phyloP scores from a whole-genome alignment of 2,329 filamentous ascomycete genomes.

The Neurospora sp. region DNA sequence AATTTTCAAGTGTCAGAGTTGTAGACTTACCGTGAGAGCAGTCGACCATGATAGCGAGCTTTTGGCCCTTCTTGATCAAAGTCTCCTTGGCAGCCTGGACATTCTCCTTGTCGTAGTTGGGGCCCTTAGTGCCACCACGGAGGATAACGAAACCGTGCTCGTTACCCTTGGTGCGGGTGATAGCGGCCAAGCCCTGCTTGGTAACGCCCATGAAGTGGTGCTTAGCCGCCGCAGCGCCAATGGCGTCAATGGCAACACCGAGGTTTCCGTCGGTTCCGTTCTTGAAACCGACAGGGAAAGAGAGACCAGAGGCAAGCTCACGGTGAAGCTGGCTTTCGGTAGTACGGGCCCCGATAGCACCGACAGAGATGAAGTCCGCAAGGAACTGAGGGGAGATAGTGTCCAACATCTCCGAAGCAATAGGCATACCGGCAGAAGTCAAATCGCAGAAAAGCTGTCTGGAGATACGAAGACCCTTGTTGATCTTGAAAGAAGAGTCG shows the following conservation, averaged over 20 bases:
- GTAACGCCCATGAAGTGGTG: conserved; percentile 99
- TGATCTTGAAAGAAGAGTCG: conserved; percentile 95
- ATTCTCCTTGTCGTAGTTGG: conserved; percentile 85
- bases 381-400: conserved; percentile 98
- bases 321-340: conserved; percentile 96
- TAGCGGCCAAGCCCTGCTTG: conserved; percentile 91
- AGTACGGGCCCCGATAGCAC: conserved; percentile 89
- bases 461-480: conserved; percentile 92
- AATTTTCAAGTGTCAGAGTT: neutral
- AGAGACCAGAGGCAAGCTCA: conserved; percentile 87
- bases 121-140: conserved; percentile 80
- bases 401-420: conserved; percentile 96
- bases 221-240: conserved; percentile 72
- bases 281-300: conserved; percentile 98
- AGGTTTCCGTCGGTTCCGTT: conserved; percentile 94
- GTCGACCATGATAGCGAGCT: conserved; percentile 91
- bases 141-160: conserved; percentile 97
- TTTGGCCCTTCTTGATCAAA: conserved; percentile 72
- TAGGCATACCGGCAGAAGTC: conserved; percentile 79
- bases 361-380: conserved; percentile 88
- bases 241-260: conserved; percentile 88
- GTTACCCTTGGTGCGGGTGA: conserved; percentile 87
- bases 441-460: conserved; percentile 89
- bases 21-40: conserved; percentile 75
- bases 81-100: conserved; percentile 72